Evolutionary conservation across 177 flowering plant genomes (phyloP), one percentile per base, ranked within the genome.

Genomic region (Telopea speciosissima): DNA sequence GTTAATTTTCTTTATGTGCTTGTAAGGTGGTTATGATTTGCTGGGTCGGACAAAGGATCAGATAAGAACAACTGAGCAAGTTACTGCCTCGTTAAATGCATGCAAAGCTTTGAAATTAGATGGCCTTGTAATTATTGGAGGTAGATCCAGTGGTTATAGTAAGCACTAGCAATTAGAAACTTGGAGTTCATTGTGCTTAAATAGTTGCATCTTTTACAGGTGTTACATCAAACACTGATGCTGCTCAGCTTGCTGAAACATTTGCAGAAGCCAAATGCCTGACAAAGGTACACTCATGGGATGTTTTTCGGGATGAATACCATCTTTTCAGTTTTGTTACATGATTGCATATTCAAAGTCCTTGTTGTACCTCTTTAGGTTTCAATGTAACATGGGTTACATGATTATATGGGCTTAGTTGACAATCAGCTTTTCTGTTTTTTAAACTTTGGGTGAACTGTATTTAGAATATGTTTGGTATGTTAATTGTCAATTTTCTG

Each of bases 231-330:
- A 93, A 95, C 82, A 90, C 97, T 1, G 99, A 95, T 79, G 99
- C 99, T 79, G 99, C 99, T 75, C 92, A 91, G 74, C 94, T 95
- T 69, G 99, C 99, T 33, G 98, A 95, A 83, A 91, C 91, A 28
- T 95, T 95, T 90, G 96, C 97, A 42, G 94, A 86, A 79, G 89
- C 88, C 75, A 88, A 91, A 69, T 95, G 98, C 76, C 77, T 82
- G 26, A 95, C 99, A 67, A 95, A 95, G 93, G 98, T 95, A n/a
- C n/a, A 72, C 22, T 12, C 17, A 12, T 49, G 54, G 54, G 54
- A 8, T 8, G n/a, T 0, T 64, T 66, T 54, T 19, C 59, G 19
- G 13, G 54, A 12, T 49, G 54, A 49, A 49, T 1, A 10, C 19
- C 54, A 49, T 5, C 54, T 49, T 49, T 49, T 12, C 1, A 5